Conservation (phyloP, 768 basidiomycete genomes). For the Chalciporus chontae region DNA sequence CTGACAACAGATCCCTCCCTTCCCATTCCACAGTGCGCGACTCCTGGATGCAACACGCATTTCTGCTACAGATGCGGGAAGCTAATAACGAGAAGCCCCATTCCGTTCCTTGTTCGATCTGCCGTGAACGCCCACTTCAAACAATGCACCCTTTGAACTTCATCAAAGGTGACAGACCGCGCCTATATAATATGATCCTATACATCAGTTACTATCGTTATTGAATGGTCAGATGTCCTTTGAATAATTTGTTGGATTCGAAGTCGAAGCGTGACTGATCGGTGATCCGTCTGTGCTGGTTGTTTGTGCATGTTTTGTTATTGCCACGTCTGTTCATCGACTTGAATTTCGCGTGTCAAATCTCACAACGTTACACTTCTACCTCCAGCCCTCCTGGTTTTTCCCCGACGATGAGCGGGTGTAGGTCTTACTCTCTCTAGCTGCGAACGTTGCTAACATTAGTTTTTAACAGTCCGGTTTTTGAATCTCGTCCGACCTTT, state of each 20-base stretch:
- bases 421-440: conserved; percentile 41
- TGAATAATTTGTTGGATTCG: background rate
- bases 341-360: conserved; percentile 18
- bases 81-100: conserved; percentile 39
- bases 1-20: background rate
- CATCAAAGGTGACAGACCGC: too few relatives aligned
- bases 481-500: conserved; percentile 98
- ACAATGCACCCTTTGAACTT: conserved; percentile 28
- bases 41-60: conserved; percentile 54
- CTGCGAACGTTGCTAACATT: conserved; percentile 1
- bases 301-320: conserved; percentile 29
- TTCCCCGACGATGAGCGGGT: conserved; percentile 68
- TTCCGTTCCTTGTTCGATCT: conserved; percentile 27
- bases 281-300: conserved; percentile 17
- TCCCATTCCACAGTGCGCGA: conserved; percentile 37
- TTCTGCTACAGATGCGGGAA: conserved; percentile 52
- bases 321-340: conserved; percentile 26
- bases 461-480: conserved; percentile 73
- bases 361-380: conserved; percentile 18
- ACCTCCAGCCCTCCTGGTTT: conserved; percentile 22
- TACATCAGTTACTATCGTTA: background rate
- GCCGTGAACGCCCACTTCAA: conserved; percentile 34
- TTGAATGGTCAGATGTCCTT: background rate
- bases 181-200: background rate
- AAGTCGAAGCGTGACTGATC: background rate